phyloP scores from a whole-genome alignment of 129 eudicot species.

The Escallonia herrerae region DNA sequence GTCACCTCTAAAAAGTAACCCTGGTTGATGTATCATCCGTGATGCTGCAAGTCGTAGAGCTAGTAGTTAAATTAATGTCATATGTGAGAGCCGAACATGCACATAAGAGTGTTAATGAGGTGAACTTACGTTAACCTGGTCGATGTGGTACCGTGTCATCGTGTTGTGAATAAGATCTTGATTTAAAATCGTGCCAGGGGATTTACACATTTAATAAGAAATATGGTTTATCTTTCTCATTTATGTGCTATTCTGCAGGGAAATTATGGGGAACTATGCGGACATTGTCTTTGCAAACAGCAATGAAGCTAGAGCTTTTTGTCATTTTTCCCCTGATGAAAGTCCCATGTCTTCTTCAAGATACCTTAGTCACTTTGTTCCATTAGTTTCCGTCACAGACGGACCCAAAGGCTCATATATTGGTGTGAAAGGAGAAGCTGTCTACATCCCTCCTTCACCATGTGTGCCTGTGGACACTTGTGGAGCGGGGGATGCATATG shows the following conservation, averaged over 20 bases:
- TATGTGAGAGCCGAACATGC: background rate
- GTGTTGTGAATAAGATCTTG: background rate
- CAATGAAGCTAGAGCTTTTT: constrained; percentile 82
- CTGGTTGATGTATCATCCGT: too few species aligned
- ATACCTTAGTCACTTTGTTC: constrained; percentile 91
- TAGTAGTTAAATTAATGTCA: background rate
- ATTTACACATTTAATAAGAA: background rate
- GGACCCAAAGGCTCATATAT: constrained; percentile 88
- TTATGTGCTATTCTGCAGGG: constrained; percentile 40
- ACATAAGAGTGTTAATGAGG: background rate
- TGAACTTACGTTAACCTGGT: background rate
- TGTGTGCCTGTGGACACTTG: constrained; percentile 90
- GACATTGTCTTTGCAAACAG: constrained; percentile 89
- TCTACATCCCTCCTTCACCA: constrained; percentile 86
- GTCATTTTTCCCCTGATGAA: constrained; percentile 67
- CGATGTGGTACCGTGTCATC: background rate
- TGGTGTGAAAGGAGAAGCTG: constrained; percentile 88
- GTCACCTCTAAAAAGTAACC: too few species aligned
- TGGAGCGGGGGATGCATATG: constrained; percentile 99
- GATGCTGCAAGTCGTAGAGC: too few species aligned
- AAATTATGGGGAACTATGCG: constrained; percentile 84
- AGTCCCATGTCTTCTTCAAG: constrained; percentile 79
- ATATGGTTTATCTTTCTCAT: too few species aligned
- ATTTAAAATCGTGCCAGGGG: background rate
- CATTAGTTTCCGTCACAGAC: constrained; percentile 94